Percentiles rank a stretch among this genome's conserved stretches.
Evolutionary conservation across 2,329 filamentous ascomycete species (phyloP).

Genomic region (Nannizziopsis arthrosporioides): DNA sequence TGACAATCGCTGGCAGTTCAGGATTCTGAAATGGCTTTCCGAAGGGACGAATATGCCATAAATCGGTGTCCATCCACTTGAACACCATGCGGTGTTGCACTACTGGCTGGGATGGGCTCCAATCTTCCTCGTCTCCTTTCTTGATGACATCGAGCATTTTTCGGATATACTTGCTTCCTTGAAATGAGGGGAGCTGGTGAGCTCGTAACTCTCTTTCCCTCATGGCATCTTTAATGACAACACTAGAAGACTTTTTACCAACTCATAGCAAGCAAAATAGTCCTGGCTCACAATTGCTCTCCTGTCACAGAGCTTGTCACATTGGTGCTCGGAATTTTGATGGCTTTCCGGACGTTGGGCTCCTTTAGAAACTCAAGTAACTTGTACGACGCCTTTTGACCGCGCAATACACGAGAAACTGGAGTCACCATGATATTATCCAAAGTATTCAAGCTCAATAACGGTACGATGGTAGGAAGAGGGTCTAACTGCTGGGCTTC

Average conservation of each 20-base stretch:
- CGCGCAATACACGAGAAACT: too few species aligned
- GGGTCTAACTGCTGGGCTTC: too few species aligned
- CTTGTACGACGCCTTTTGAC: too few species aligned
- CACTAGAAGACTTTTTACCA: slow-evolving; percentile 1
- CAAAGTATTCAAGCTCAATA: too few species aligned
- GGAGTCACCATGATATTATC: too few species aligned
- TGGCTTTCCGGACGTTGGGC: too few species aligned
- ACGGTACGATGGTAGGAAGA: too few species aligned
- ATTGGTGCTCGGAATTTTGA: too few species aligned
- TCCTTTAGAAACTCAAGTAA: too few species aligned
- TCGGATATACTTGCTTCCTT: slow-evolving; percentile 9
- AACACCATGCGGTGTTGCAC: slow-evolving; percentile 13
- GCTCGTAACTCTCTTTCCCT: slow-evolving; percentile 11
- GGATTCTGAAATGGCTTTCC: slow-evolving; percentile 14
- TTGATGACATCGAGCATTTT: slow-evolving; percentile 11
- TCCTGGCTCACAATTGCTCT: too few species aligned
- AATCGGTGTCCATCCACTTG: slow-evolving; percentile 14
- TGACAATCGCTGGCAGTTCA: slow-evolving; percentile 12
- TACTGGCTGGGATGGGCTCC: slow-evolving; percentile 7
- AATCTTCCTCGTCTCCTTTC: slow-evolving; percentile 11
- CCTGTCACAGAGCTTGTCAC: too few species aligned
- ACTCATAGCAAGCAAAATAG: too few species aligned
- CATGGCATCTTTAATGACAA: slow-evolving; percentile 11
- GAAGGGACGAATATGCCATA: slow-evolving; percentile 11
- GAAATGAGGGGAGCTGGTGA: slow-evolving; percentile 10